phyloP scores from a whole-genome alignment of 179 eudicot species.

The Corrigiola litoralis region DNA sequence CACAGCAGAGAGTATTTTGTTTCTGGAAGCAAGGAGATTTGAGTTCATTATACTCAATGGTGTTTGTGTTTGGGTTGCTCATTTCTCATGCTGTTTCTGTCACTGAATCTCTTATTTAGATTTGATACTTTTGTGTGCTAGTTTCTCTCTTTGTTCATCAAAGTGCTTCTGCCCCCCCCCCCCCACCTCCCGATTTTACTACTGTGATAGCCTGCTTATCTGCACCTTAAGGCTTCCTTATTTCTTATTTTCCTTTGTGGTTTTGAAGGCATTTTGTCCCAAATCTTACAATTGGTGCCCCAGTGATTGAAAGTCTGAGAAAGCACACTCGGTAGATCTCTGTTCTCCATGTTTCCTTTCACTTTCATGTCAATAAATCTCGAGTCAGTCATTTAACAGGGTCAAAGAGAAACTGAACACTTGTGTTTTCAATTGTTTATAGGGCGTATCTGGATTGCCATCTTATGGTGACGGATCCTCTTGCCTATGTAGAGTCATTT shows the following conservation, averaged over 20 bases:
- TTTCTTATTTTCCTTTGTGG: neutral
- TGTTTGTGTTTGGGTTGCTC: neutral
- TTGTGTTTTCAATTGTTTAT: conserved; percentile 3
- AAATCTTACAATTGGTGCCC: conserved; percentile 96
- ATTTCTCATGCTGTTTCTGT: neutral
- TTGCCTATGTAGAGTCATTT: conserved; percentile 82
- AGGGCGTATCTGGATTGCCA: conserved; percentile 98
- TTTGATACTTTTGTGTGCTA: too few species aligned
- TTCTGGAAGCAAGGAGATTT: neutral
- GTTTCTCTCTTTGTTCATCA: neutral
- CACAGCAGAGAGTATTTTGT: neutral
- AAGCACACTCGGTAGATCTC: conserved; percentile 76
- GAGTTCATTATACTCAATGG: too few species aligned
- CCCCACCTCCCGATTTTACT: too few species aligned
- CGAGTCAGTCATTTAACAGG: neutral
- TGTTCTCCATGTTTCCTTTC: conserved; percentile 11
- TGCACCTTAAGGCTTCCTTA: neutral
- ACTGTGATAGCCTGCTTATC: neutral
- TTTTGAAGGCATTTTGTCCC: conserved; percentile 83
- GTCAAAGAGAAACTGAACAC: neutral
- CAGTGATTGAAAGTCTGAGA: conserved; percentile 87
- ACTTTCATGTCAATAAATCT: neutral
- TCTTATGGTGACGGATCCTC: conserved; percentile 97
- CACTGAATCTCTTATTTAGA: neutral
- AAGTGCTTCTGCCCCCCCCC: too few species aligned